Percentiles rank a stretch among this genome's conserved stretches.
These are phyloP conservation scores for Lablab purpureus DNA, from an alignment of 306 rosid genomes.

Conservation along the genomic window DNA sequence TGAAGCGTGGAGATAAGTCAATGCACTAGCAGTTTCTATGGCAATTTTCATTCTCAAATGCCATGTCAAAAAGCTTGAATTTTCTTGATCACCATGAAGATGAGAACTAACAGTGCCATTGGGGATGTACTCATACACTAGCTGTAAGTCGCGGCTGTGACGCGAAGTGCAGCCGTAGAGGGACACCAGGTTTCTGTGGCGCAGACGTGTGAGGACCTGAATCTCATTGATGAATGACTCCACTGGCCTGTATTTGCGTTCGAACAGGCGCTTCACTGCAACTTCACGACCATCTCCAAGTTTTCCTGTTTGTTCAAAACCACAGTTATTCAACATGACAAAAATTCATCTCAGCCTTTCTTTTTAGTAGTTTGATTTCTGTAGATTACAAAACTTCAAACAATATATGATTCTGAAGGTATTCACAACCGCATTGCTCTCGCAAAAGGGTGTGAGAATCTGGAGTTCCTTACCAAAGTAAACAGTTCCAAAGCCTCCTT, in stretches of 20 bases:
- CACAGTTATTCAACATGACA: constrained; percentile 14
- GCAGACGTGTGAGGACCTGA: constrained; percentile 62
- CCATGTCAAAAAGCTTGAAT: constrained; percentile 51
- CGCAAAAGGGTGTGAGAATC: not conserved
- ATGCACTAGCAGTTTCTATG: constrained; percentile 66
- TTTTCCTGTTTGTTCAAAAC: constrained; percentile 51
- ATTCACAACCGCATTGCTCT: no score
- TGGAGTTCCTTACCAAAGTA: constrained; percentile 41
- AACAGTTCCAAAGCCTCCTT: constrained; percentile 56
- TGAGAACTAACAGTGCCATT: constrained; percentile 72
- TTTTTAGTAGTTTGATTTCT: not conserved
- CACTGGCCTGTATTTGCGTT: constrained; percentile 60
- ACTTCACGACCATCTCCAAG: constrained; percentile 79
- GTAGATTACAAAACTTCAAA: not conserved
- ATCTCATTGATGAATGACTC: constrained; percentile 69
- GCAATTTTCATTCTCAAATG: constrained; percentile 63
- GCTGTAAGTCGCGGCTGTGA: constrained; percentile 61
- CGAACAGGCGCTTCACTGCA: constrained; percentile 68
- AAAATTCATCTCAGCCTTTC: not conserved
- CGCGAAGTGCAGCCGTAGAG: constrained; percentile 77
- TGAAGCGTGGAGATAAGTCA: constrained; percentile 73
- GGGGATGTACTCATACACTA: constrained; percentile 68
- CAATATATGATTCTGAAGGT: not conserved
- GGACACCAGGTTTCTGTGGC: constrained; percentile 62
- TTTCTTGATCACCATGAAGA: constrained; percentile 56